Conservation (phyloP, 495 filamentous ascomycete genomes). For the Parathielavia hyrcaniae region DNA sequence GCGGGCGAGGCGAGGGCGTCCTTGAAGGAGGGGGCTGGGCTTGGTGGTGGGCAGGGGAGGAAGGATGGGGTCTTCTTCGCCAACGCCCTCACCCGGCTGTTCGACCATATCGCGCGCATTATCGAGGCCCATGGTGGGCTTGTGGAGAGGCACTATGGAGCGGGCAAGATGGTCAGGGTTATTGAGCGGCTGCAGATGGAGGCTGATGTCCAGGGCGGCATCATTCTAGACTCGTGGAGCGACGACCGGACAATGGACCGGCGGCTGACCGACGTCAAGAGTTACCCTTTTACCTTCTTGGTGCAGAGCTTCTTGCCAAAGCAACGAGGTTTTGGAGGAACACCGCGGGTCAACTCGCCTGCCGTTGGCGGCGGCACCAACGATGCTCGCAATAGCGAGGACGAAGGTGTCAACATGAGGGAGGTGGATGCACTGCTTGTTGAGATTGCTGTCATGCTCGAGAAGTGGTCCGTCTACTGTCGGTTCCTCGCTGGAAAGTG, state of each 20-base stretch:
- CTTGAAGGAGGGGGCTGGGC: conserved; percentile 52
- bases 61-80: conserved; percentile 83
- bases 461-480: conserved; percentile 86
- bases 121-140: conserved; percentile 83
- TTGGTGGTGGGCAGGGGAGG: conserved; percentile 44
- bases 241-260: conserved; percentile 81
- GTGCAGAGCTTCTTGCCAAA: conserved; percentile 86
- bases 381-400: conserved; percentile 55
- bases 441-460: conserved; percentile 85
- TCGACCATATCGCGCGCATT: conserved; percentile 96
- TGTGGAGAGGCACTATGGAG: conserved; percentile 88
- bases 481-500: conserved; percentile 83
- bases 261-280: conserved; percentile 86
- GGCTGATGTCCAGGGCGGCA: conserved; percentile 95
- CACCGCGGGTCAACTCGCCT: conserved; percentile 56
- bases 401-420: conserved; percentile 92
- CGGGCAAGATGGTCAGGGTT: conserved; percentile 89
- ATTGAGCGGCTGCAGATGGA: conserved; percentile 90
- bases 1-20: conserved; percentile 73
- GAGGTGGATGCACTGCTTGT: conserved; percentile 81
- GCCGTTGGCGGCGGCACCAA: conserved; percentile 51
- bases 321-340: conserved; percentile 50
- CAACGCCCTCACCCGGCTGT: conserved; percentile 80
- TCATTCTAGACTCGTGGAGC: conserved; percentile 89
- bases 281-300: conserved; percentile 93